These are phyloP conservation scores for Borealophlyctis nickersoniae DNA, from an alignment of 192 early-diverging fungal species.

Conservation along the genomic window DNA sequence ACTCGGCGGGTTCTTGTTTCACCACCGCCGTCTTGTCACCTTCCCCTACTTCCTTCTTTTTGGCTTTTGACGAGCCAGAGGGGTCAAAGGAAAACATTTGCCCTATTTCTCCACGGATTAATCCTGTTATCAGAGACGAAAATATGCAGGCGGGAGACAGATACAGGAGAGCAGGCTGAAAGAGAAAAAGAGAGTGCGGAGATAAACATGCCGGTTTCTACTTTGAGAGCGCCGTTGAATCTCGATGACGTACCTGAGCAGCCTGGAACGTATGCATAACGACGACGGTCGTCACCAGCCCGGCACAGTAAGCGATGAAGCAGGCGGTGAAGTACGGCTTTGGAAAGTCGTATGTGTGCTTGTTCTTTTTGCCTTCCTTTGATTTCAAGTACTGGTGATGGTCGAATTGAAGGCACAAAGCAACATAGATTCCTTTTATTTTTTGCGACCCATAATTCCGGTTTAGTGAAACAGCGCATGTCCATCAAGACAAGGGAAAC, in stretches of 20 bases:
- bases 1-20: not conserved
- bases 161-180: constrained; percentile 86
- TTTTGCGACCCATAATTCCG: constrained; percentile 1
- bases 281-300: constrained; percentile 81
- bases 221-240: too few relatives aligned
- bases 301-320: constrained; percentile 75
- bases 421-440: constrained; percentile 80
- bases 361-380: constrained; percentile 46
- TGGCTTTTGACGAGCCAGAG: not conserved
- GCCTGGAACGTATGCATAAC: constrained; percentile 96
- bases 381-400: constrained; percentile 67
- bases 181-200: too few relatives aligned
- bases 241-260: constrained; percentile 68
- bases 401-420: constrained; percentile 87
- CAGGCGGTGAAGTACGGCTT: constrained; percentile 88
- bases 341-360: constrained; percentile 60
- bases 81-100: constrained; percentile 37
- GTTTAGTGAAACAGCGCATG: too few relatives aligned
- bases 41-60: not conserved
- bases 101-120: constrained; percentile 38
- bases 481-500: too few relatives aligned
- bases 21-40: not conserved
- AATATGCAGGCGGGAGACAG: constrained; percentile 95
- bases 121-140: constrained; percentile 62
- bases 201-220: too few relatives aligned